These are phyloP conservation scores for Trichosporon asahii DNA, from an alignment of 1,284 basidiomycete species.

Conservation along the genomic window DNA sequence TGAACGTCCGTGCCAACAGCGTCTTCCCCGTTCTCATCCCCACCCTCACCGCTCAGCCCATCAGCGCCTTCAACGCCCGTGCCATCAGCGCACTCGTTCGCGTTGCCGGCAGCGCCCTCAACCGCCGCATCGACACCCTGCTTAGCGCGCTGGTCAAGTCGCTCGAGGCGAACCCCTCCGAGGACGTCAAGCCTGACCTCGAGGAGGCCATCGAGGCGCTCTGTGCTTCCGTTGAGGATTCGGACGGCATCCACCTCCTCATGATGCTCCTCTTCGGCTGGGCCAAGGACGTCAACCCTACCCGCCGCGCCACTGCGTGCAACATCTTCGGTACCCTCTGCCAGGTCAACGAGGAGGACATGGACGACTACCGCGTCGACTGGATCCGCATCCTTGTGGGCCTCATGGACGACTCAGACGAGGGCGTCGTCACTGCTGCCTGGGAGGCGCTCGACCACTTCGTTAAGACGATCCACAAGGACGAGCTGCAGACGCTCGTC, in stretches of 20 bases:
- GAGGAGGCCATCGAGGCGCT: constrained; percentile 68
- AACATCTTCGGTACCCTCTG: constrained; percentile 76
- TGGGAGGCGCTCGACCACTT: constrained; percentile 82
- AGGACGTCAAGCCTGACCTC: constrained; percentile 70
- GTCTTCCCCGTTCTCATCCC: constrained; percentile 99
- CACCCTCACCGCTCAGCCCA: constrained; percentile 81
- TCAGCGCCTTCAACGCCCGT: constrained; percentile 93
- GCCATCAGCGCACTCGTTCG: constrained; percentile 86
- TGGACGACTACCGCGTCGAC: constrained; percentile 79
- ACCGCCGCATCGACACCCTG: constrained; percentile 72
- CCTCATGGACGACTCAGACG: constrained; percentile 73
- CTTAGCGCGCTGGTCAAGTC: constrained; percentile 70
- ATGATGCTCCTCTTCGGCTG: constrained; percentile 87
- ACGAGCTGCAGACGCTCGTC: constrained; percentile 83
- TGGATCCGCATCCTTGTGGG: constrained; percentile 93
- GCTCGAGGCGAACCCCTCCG: constrained; percentile 60
- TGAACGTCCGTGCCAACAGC: constrained; percentile 87
- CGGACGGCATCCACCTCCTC: constrained; percentile 79
- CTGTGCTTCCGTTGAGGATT: constrained; percentile 71
- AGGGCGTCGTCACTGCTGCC: constrained; percentile 74
- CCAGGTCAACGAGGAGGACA: constrained; percentile 69
- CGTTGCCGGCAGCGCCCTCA: constrained; percentile 86
- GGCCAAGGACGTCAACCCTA: constrained; percentile 71
- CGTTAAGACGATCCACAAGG: constrained; percentile 87
- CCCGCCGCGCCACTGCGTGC: constrained; percentile 72